Evolutionary conservation across 768 basidiomycete genomes (phyloP).

Genomic region (Baorangia bicolor): DNA sequence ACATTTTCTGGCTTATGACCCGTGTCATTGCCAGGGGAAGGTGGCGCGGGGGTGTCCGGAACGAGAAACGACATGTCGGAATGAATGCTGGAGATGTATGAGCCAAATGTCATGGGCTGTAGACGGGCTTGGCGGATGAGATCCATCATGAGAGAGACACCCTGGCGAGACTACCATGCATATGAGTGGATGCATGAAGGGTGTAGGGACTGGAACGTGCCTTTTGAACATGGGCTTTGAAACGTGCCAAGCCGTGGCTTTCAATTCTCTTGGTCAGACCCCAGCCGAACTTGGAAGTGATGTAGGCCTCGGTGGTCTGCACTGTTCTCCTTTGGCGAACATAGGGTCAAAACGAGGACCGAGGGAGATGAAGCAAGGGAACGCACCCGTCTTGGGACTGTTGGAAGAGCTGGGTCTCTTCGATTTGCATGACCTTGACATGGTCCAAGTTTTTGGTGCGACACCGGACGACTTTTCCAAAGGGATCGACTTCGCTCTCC

Average conservation of each 20-base stretch:
- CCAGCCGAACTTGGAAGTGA: conserved; percentile 90
- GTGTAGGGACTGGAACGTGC: conserved; percentile 42
- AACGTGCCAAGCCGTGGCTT: conserved; percentile 76
- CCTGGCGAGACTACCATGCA: conserved; percentile 70
- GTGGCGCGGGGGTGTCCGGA: conserved; percentile 20
- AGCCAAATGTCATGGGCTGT: conserved; percentile 47
- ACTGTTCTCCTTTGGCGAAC: conserved; percentile 59
- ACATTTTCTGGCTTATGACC: conserved; percentile 19
- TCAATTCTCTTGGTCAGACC: conserved; percentile 86
- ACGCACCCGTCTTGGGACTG: conserved; percentile 71
- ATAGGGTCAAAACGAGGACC: background rate
- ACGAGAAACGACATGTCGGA: conserved; percentile 31
- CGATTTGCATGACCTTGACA: conserved; percentile 90
- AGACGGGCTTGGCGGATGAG: conserved; percentile 76
- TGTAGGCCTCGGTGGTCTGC: conserved; percentile 83
- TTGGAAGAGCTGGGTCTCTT: conserved; percentile 74
- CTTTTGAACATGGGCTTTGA: conserved; percentile 85
- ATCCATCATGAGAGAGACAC: conserved; percentile 77
- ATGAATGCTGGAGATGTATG: conserved; percentile 34
- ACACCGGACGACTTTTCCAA: conserved; percentile 73
- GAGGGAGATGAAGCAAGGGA: background rate
- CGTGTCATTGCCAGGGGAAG: conserved; percentile 9
- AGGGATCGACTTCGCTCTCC: conserved; percentile 89
- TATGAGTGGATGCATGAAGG: background rate
- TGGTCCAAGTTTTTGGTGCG: conserved; percentile 90